phyloP scores from a whole-genome alignment of 208 protist genomes.

The Wallacemonas sp. region DNA sequence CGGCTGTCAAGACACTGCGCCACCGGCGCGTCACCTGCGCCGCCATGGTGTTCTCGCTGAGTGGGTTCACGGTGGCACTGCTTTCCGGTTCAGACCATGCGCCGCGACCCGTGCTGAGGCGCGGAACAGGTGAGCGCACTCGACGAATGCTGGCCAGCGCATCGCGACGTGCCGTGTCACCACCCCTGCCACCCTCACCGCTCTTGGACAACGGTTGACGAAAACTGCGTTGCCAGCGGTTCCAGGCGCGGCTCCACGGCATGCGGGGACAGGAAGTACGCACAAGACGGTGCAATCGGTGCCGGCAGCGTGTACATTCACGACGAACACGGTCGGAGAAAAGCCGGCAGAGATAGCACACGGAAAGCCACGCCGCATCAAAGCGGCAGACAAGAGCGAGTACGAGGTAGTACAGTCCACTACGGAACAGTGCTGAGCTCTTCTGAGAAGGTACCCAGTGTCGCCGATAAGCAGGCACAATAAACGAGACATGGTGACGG shows the following conservation, averaged over 20 bases:
- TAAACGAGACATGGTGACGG: slow-evolving; percentile 21
- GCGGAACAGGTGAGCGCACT: not conserved
- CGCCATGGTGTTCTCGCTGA: not conserved
- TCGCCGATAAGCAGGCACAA: slow-evolving; percentile 12
- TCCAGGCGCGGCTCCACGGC: not conserved
- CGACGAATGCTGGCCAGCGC: not conserved
- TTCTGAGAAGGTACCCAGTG: slow-evolving; percentile 19
- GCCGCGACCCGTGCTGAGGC: not conserved
- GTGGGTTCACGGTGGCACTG: too few relatives aligned
- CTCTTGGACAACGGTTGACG: not conserved
- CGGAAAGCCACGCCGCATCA: not conserved
- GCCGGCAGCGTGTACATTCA: not conserved
- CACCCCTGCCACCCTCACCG: not conserved
- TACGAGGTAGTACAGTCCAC: slow-evolving; percentile 31
- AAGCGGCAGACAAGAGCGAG: slow-evolving; percentile 5
- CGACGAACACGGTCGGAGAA: slow-evolving; percentile 1
- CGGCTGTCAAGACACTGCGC: too few relatives aligned
- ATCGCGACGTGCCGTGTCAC: not conserved
- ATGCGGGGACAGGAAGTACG: not conserved
- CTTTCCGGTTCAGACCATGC: not conserved
- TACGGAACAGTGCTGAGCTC: slow-evolving; percentile 5
- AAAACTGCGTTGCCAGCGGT: not conserved
- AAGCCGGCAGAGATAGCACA: not conserved
- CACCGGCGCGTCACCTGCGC: not conserved
- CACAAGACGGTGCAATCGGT: not conserved